Evolutionary conservation across 2,329 filamentous ascomycete species (phyloP).

Genomic region (Alternaria sp.): DNA sequence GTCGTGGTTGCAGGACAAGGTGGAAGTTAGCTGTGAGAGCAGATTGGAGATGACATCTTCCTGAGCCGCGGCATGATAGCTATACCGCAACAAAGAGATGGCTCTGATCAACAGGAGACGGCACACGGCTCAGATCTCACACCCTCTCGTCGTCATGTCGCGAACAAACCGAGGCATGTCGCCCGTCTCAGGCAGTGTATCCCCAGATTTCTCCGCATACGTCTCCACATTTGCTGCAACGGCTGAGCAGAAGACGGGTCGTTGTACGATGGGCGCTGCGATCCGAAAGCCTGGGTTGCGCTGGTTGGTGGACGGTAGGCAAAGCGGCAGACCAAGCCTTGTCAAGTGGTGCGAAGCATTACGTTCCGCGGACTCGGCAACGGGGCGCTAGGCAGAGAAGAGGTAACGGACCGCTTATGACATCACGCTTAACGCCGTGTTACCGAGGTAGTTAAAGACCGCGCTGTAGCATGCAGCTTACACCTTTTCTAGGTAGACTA

Average conservation of each 20-base stretch:
- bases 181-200: neutral
- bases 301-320: neutral
- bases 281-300: neutral
- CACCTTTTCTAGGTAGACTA: no score
- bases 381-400: neutral
- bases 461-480: no score
- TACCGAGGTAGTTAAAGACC: rapidly evolving
- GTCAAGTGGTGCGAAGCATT: slow-evolving; percentile 1
- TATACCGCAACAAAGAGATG: neutral
- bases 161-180: slow-evolving; percentile 7
- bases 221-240: neutral
- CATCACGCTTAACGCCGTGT: neutral
- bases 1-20: neutral
- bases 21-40: neutral
- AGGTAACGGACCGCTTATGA: neutral
- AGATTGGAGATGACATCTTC: neutral
- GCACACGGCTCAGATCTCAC: neutral
- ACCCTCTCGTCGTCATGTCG: slow-evolving; percentile 10
- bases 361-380: neutral
- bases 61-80: neutral
- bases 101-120: neutral
- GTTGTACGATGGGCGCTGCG: neutral
- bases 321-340: neutral
- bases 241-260: neutral
- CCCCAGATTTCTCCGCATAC: slow-evolving; percentile 9